Conservation (phyloP, 23 red algal genomes). For the Rhodosorus marinus region DNA sequence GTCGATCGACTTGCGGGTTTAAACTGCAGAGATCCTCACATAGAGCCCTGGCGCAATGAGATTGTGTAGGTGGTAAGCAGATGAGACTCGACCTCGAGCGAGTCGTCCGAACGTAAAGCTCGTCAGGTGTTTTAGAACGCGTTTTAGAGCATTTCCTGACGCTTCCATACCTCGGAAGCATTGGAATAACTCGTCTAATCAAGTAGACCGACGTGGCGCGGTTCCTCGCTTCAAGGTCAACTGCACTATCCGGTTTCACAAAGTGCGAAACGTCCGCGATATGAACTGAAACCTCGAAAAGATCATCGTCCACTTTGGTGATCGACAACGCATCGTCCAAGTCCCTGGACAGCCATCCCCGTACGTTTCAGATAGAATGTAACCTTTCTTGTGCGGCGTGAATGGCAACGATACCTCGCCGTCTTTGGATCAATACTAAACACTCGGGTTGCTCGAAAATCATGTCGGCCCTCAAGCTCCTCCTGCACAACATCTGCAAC, state of each 20-base stretch:
- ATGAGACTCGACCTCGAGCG: no score
- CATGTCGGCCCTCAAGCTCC: not conserved
- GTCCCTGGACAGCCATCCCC: no score
- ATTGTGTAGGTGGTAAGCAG: no score
- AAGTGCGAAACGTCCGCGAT: conserved; percentile 16
- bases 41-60: no score
- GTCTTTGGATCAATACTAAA: not conserved
- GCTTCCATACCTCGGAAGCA: no score
- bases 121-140: no score
- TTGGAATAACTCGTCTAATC: conserved; percentile 3
- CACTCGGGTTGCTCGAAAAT: not conserved
- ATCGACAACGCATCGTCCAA: not conserved
- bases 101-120: no score
- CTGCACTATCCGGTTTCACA: not conserved
- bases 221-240: conserved; percentile 3
- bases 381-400: no score
- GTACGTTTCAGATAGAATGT: no score
- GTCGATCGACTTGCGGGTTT: not conserved
- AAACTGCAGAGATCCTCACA: conserved; percentile 3
- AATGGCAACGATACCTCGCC: no score
- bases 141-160: no score
- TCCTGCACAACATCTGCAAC: not conserved
- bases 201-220: conserved; percentile 5
- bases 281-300: conserved; percentile 1
- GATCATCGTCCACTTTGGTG: not conserved